Base-by-base conservation (phyloP, 345 rosid species). In the Pugionium dolabratum region DNA sequence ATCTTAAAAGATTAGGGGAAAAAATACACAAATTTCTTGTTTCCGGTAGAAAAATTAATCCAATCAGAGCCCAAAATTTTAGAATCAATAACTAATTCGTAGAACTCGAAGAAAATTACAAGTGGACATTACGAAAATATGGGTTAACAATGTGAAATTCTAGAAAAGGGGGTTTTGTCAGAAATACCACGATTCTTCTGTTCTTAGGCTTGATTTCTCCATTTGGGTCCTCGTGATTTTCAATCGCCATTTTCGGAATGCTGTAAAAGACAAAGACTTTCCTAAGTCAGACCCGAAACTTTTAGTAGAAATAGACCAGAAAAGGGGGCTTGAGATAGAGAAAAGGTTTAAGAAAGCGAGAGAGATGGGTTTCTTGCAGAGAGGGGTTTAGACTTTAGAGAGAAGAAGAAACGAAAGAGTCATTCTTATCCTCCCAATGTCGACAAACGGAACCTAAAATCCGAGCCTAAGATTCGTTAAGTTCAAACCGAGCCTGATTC, bases 171-270 rank as follows among this genome's bases (percentile, higher is more conserved):
- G 27, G 7, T 9, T 4, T 29, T 25, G 0, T 18, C 7, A 8
- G 0, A 29, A 6, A 53, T 70, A 90, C 95, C 92, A 84, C 83
- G 77, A 82, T 72, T 83, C 82, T 75, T 37, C 87, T 75, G 73
- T 78, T 84, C 73, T 78, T 80, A 43, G 92, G 87, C 61, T 79
- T 85, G 83, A 84, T 75, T 82, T 83, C 86, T 55, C 83, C 83
- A 65, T 73, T 85, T 42, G 95, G 60, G 67, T 86, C 67, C 45
- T 87, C 87, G 40, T 87, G 84, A 67, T 83, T 79, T 40, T 82
- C 92, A 83, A 90, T 87, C 83, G 95, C 92, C 97, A 90, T 88
- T 80, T 79, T 73, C 78, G 26, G 25, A 72, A 59, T 64, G 71
- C 29, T 36, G 72, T 9, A 43, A 66, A 73, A 59, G 43, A 59